Conservation (phyloP, 441 rosid species). For the Kokia cookei region DNA sequence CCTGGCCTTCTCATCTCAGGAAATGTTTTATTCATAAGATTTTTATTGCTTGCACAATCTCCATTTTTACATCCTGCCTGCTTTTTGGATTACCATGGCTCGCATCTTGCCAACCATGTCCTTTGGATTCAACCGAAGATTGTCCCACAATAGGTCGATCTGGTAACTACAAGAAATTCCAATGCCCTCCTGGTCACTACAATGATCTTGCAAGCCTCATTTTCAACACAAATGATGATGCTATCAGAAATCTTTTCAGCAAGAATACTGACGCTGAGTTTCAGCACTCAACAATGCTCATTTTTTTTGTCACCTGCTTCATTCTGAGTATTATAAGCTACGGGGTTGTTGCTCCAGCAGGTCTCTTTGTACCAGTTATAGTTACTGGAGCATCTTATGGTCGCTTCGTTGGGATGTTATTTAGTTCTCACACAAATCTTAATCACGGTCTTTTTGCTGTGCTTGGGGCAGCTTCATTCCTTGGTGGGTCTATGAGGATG, state of each 20-base stretch:
- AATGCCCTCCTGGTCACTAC: constrained; percentile 67
- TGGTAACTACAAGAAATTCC: constrained; percentile 82
- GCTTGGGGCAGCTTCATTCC: constrained; percentile 86
- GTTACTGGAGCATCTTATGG: constrained; percentile 85
- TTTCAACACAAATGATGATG: constrained; percentile 87
- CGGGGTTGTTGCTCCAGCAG: constrained; percentile 79
- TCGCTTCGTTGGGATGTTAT: constrained; percentile 63
- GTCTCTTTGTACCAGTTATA: constrained; percentile 81
- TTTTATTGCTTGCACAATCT: constrained; percentile 53
- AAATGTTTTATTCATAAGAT: constrained; percentile 49
- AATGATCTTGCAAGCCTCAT: constrained; percentile 93
- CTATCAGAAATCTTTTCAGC: constrained; percentile 86
- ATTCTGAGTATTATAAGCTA: constrained; percentile 66
- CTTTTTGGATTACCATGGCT: constrained; percentile 88
- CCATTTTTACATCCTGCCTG: constrained; percentile 76
- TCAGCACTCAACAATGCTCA: constrained; percentile 46
- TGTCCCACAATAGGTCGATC: constrained; percentile 86
- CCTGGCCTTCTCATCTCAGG: constrained; percentile 37
- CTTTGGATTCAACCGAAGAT: constrained; percentile 47
- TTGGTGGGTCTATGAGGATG: constrained; percentile 87
- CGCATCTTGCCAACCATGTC: constrained; percentile 75
- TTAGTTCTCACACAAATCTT: constrained; percentile 47
- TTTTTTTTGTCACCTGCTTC: constrained; percentile 66
- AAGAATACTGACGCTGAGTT: constrained; percentile 64
- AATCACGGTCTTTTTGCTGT: constrained; percentile 77